Percentiles rank a stretch among this genome's conserved stretches.
These are phyloP conservation scores for Aspergillus candidus DNA, from an alignment of 2,329 filamentous ascomycete genomes.

Conservation along the genomic window DNA sequence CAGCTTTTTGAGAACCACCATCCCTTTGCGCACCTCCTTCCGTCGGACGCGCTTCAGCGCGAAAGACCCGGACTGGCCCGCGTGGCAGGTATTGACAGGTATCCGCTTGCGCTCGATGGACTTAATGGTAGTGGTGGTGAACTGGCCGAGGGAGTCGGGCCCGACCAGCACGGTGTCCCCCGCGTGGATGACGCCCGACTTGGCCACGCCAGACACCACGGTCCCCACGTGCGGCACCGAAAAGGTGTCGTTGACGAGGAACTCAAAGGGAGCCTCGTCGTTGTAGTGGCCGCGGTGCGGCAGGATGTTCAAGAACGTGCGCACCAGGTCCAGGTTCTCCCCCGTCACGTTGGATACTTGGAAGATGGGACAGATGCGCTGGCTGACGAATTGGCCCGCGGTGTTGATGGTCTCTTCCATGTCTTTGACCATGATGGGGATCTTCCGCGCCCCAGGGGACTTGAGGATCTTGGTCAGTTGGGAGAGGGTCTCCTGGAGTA, in stretches of 20 bases:
- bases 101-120: constrained; percentile 95
- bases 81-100: constrained; percentile 75
- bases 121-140: constrained; percentile 76
- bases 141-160: constrained; percentile 84
- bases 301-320: constrained; percentile 89
- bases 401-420: constrained; percentile 91
- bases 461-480: constrained; percentile 92
- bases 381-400: constrained; percentile 89
- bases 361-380: constrained; percentile 94
- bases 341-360: constrained; percentile 98
- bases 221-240: constrained; percentile 96
- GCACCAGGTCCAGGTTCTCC: constrained; percentile 80
- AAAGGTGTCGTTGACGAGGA: constrained; percentile 95
- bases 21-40: constrained; percentile 93
- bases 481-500: constrained; percentile 84
- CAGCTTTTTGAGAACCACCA: constrained; percentile 86
- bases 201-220: constrained; percentile 90
- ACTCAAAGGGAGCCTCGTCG: constrained; percentile 80
- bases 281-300: constrained; percentile 94
- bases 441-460: constrained; percentile 86
- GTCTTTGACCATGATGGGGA: constrained; percentile 90
- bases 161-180: constrained; percentile 88
- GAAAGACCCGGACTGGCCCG: constrained; percentile 88
- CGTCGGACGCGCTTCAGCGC: constrained; percentile 79
- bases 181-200: constrained; percentile 76